Conservation (phyloP, 164 flowering plant species). For the Nymphaea colorata region DNA sequence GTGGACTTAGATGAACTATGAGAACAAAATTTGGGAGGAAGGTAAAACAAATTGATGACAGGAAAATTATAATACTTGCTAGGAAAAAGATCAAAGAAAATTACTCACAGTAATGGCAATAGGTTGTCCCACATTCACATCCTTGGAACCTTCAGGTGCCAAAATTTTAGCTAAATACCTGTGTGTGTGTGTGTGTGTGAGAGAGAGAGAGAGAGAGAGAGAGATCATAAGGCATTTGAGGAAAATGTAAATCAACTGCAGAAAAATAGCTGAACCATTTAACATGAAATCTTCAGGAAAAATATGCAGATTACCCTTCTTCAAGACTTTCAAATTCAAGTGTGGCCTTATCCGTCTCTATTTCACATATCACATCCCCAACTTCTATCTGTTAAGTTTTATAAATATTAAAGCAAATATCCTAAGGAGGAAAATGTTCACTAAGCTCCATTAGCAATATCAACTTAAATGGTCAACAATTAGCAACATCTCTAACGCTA, state of each 20-base stretch:
- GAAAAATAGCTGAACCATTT: not conserved
- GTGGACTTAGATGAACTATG: not conserved
- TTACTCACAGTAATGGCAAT: conserved; percentile 85
- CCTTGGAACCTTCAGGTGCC: conserved; percentile 90
- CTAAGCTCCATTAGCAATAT: not conserved
- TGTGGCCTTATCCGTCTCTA: conserved; percentile 97
- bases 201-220: not conserved
- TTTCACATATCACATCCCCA: conserved; percentile 88
- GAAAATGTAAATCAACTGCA: not conserved
- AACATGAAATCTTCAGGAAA: not conserved
- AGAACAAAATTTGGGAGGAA: not conserved
- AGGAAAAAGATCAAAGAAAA: not conserved
- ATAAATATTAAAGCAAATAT: not conserved
- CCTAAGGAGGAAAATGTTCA: not conserved
- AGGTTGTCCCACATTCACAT: conserved; percentile 81
- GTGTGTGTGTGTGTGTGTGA: too few species aligned
- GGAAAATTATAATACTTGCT: not conserved
- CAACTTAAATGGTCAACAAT: not conserved
- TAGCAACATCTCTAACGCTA: not conserved
- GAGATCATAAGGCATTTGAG: not conserved
- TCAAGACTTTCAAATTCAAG: conserved; percentile 88
- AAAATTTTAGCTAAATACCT: conserved; percentile 78
- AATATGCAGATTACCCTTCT: conserved; percentile 57
- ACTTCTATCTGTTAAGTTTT: conserved; percentile 57
- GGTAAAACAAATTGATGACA: too few species aligned